These are phyloP conservation scores for Saccharomyces hybrid DNA, from an alignment of 1,139 yeast species.

Conservation along the genomic window DNA sequence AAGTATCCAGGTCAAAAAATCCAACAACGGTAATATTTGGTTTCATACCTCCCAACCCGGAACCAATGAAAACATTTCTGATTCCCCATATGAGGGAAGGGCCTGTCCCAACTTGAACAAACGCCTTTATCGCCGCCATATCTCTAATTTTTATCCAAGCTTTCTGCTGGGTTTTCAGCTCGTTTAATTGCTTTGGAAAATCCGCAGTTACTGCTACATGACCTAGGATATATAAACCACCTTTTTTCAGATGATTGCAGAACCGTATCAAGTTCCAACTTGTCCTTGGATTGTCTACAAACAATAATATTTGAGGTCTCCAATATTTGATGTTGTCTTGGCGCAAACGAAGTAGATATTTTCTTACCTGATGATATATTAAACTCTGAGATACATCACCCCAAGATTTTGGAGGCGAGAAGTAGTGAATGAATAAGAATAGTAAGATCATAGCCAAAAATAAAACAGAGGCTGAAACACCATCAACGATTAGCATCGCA, in stretches of 20 bases:
- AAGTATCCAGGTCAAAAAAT: slow-evolving; percentile 48
- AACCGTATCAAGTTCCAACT: slow-evolving; percentile 90
- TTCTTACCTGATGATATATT: slow-evolving; percentile 91
- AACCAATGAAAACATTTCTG: slow-evolving; percentile 79
- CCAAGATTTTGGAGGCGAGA: slow-evolving; percentile 92
- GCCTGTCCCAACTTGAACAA: slow-evolving; percentile 85
- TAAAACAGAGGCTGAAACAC: slow-evolving; percentile 72
- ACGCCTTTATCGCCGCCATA: slow-evolving; percentile 71
- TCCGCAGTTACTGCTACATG: slow-evolving; percentile 64
- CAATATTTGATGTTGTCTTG: slow-evolving; percentile 94
- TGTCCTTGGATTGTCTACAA: slow-evolving; percentile 85
- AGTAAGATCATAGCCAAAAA: slow-evolving; percentile 57
- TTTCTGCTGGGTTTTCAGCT: slow-evolving; percentile 59
- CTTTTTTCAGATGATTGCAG: slow-evolving; percentile 89
- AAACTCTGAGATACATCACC: slow-evolving; percentile 94
- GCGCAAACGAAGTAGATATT: slow-evolving; percentile 69
- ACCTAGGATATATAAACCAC: slow-evolving; percentile 85
- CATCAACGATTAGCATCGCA: slow-evolving; percentile 94
- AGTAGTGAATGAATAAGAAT: slow-evolving; percentile 73
- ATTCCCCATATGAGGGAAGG: slow-evolving; percentile 95
- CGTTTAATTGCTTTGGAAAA: slow-evolving; percentile 56
- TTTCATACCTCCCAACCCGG: slow-evolving; percentile 94
- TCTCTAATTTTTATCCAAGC: slow-evolving; percentile 86
- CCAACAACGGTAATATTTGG: slow-evolving; percentile 92
- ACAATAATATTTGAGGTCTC: slow-evolving; percentile 86